Evolutionary conservation across 2,329 filamentous ascomycete genomes (phyloP).

Genomic region (Aspergillus arachidicola): DNA sequence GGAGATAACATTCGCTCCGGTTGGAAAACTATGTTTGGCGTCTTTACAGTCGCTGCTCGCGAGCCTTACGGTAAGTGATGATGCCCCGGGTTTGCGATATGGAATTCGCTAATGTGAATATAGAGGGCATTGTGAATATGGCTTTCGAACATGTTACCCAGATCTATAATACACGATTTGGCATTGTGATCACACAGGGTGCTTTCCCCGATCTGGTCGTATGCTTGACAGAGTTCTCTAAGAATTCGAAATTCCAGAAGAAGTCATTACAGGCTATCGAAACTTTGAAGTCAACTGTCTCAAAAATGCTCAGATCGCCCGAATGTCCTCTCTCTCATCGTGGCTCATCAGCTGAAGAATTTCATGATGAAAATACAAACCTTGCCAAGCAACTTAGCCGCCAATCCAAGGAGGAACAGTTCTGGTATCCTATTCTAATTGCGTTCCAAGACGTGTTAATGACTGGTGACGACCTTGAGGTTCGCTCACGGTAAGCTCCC

Average conservation of each 20-base stretch:
- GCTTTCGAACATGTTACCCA: constrained; percentile 96
- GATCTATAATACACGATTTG: constrained; percentile 93
- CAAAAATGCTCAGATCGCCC: constrained; percentile 91
- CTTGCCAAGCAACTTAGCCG: constrained; percentile 67
- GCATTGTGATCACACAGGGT: constrained; percentile 92
- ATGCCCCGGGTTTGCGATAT: not conserved
- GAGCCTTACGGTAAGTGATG: constrained; percentile 71
- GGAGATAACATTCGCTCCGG: constrained; percentile 97
- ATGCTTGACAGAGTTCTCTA: constrained; percentile 96
- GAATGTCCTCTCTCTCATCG: constrained; percentile 86
- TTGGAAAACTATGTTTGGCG: constrained; percentile 99
- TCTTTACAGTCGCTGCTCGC: constrained; percentile 91
- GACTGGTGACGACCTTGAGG: constrained; percentile 97
- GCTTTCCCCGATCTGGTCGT: constrained; percentile 96
- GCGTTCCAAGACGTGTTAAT: constrained; percentile 99
- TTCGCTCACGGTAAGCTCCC: constrained; percentile 64
- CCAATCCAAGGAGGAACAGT: constrained; percentile 93
- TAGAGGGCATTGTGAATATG: constrained; percentile 91
- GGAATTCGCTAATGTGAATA: constrained; percentile 24
- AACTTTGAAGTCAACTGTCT: constrained; percentile 87
- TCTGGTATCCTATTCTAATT: constrained; percentile 97
- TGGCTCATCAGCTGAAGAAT: constrained; percentile 49
- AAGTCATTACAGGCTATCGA: constrained; percentile 97
- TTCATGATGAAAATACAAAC: constrained; percentile 49
- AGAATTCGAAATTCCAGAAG: constrained; percentile 98